Conservation (phyloP, 139 green algal species). For the Prasinococcaceae sp. region DNA sequence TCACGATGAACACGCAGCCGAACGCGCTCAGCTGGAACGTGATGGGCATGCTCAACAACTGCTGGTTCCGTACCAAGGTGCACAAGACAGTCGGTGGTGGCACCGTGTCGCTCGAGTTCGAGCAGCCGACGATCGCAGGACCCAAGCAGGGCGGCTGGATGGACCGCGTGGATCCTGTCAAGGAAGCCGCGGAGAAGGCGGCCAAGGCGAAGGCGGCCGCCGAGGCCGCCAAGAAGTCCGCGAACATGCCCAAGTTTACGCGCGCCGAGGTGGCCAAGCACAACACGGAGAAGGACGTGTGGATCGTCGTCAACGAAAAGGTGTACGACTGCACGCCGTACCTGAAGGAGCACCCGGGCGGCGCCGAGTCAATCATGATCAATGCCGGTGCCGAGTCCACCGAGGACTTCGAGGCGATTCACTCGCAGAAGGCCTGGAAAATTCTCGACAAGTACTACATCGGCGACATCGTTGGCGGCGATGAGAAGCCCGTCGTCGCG, state of each 20-base stretch:
- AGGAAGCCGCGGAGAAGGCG: too few relatives aligned
- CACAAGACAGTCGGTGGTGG: conserved; percentile 15
- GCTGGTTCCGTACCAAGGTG: conserved; percentile 48
- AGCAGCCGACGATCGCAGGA: conserved; percentile 61
- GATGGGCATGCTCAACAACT: conserved; percentile 99
- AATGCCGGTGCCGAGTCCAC: conserved; percentile 35
- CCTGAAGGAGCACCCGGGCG: conserved; percentile 34
- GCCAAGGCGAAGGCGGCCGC: background rate
- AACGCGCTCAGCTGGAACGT: conserved; percentile 77
- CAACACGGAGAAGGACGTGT: conserved; percentile 50
- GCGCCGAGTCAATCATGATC: conserved; percentile 33
- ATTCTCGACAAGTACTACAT: conserved; percentile 34
- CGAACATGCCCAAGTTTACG: too few relatives aligned
- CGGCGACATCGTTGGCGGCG: conserved; percentile 15
- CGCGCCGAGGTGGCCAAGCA: conserved; percentile 64
- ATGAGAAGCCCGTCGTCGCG: too few relatives aligned
- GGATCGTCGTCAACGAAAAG: conserved; percentile 82
- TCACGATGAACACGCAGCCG: conserved; percentile 35
- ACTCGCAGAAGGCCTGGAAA: conserved; percentile 26
- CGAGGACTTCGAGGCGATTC: conserved; percentile 42
- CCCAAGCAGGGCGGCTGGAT: conserved; percentile 35
- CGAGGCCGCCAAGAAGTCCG: too few relatives aligned
- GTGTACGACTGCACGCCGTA: conserved; percentile 39
- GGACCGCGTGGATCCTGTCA: too few relatives aligned
- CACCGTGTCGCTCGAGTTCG: conserved; percentile 50